phyloP scores from a whole-genome alignment of 371 early-diverging fungal genomes.

The Mortierella polycephala region DNA sequence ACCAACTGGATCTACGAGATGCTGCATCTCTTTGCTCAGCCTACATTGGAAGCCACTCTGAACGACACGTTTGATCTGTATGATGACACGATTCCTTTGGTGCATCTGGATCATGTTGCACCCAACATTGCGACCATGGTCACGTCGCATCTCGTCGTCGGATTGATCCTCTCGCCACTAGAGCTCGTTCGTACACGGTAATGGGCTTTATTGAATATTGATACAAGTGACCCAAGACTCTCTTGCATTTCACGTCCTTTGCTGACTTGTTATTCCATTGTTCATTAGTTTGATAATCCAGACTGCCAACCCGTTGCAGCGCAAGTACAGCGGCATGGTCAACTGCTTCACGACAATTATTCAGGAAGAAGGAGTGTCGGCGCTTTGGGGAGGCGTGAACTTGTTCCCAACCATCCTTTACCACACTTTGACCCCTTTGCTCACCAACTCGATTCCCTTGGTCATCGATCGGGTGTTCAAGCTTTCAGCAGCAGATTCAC shows the following conservation, averaged over 20 bases:
- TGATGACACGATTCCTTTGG: conserved; percentile 83
- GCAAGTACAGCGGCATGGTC: conserved; percentile 79
- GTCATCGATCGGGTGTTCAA: conserved; percentile 77
- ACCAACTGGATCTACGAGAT: conserved; percentile 83
- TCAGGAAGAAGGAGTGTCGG: conserved; percentile 82
- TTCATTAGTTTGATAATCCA: conserved; percentile 73
- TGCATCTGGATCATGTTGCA: conserved; percentile 72
- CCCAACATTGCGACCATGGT: conserved; percentile 79
- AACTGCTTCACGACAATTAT: conserved; percentile 79
- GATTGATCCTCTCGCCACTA: conserved; percentile 80
- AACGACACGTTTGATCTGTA: conserved; percentile 85
- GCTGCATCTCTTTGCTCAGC: conserved; percentile 75
- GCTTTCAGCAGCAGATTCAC: conserved; percentile 72
- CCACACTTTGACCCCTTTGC: conserved; percentile 78
- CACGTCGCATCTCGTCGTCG: conserved; percentile 74
- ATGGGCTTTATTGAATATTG: neutral
- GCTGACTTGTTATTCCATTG: neutral
- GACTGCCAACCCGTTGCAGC: conserved; percentile 71
- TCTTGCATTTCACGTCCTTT: neutral
- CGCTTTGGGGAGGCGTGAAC: conserved; percentile 76
- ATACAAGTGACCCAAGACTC: neutral
- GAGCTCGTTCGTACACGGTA: conserved; percentile 82
- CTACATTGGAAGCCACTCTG: conserved; percentile 76
- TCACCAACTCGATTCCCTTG: conserved; percentile 75
- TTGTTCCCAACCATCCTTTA: conserved; percentile 82